phyloP scores from a whole-genome alignment of 2,329 filamentous ascomycete genomes.

The Monilinia fructicola region DNA sequence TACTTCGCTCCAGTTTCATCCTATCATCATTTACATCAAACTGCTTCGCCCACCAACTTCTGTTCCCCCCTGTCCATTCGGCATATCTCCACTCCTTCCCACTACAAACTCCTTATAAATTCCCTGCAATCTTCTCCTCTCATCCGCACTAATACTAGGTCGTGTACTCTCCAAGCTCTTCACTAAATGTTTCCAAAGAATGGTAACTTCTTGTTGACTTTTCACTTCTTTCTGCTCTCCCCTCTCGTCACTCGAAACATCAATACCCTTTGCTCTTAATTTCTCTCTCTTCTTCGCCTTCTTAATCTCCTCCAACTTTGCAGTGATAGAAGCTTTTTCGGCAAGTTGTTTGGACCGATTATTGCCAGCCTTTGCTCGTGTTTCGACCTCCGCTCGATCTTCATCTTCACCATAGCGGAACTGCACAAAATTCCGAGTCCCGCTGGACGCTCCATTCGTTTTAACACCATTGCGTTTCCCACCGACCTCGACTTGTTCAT shows the following conservation, averaged over 20 bases:
- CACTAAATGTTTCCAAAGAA: slow-evolving; percentile 80
- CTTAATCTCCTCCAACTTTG: slow-evolving; percentile 82
- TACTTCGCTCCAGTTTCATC: not conserved
- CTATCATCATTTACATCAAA: slow-evolving; percentile 61
- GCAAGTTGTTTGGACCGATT: slow-evolving; percentile 59
- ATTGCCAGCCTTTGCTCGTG: slow-evolving; percentile 46
- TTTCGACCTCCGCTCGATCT: slow-evolving; percentile 46
- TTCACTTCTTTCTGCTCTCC: slow-evolving; percentile 46
- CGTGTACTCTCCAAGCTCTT: slow-evolving; percentile 75
- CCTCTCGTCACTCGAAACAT: slow-evolving; percentile 30
- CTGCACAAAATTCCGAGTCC: slow-evolving; percentile 66
- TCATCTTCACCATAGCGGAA: slow-evolving; percentile 74
- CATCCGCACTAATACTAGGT: slow-evolving; percentile 77
- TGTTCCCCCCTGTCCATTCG: slow-evolving; percentile 83
- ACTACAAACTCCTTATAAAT: slow-evolving; percentile 95
- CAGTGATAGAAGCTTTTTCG: slow-evolving; percentile 73
- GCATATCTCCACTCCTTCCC: slow-evolving; percentile 92
- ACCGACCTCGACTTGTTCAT: slow-evolving; percentile 45
- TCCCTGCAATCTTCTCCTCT: slow-evolving; percentile 68
- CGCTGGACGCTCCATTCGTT: slow-evolving; percentile 35
- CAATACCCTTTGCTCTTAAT: slow-evolving; percentile 31
- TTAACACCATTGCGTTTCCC: slow-evolving; percentile 32
- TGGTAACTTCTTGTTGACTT: slow-evolving; percentile 67
- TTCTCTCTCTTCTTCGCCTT: slow-evolving; percentile 54
- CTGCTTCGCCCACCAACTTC: slow-evolving; percentile 92